Conservation (phyloP, 345 rosid species). For the Pseudoturritis turrita region DNA sequence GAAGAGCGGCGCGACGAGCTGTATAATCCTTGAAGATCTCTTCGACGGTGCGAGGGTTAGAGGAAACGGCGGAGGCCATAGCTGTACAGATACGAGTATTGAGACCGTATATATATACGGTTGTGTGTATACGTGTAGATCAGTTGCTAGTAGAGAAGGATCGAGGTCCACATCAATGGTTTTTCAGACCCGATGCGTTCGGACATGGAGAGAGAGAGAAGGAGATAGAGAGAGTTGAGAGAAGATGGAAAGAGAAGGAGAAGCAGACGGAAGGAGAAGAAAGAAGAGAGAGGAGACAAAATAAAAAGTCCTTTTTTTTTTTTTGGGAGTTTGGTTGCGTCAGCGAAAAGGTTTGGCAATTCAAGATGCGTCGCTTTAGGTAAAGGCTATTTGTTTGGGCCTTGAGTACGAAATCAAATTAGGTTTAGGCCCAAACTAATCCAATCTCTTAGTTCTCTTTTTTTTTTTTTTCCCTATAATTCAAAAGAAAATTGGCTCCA, state of each 20-base stretch:
- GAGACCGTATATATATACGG: neutral
- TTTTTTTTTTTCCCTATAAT: too few species aligned
- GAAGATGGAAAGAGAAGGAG: conserved; percentile 8
- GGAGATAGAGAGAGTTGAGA: neutral
- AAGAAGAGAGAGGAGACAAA: neutral
- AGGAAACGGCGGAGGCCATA: conserved; percentile 39
- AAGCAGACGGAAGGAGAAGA: conserved; percentile 18
- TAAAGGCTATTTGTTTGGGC: neutral
- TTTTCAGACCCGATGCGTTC: conserved; percentile 27
- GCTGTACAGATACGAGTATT: conserved; percentile 7
- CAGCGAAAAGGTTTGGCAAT: conserved; percentile 30
- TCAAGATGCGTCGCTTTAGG: conserved; percentile 24
- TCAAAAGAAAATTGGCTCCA: too few species aligned
- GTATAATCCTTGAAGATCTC: conserved; percentile 89
- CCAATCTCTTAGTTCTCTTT: neutral
- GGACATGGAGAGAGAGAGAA: conserved; percentile 17
- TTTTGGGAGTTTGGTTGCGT: conserved; percentile 33
- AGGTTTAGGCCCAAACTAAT: neutral
- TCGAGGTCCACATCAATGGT: conserved; percentile 21
- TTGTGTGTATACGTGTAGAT: conserved; percentile 15
- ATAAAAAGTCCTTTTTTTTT: neutral
- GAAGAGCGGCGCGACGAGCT: conserved; percentile 72
- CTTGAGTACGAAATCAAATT: too few species aligned
- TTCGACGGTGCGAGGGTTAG: conserved; percentile 87
- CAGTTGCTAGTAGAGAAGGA: conserved; percentile 26